Percentiles rank a stretch among this genome's conserved stretches.
Evolutionary conservation across 805 yeast genomes (phyloP).

Genomic region (Yamadazyma olivae): DNA sequence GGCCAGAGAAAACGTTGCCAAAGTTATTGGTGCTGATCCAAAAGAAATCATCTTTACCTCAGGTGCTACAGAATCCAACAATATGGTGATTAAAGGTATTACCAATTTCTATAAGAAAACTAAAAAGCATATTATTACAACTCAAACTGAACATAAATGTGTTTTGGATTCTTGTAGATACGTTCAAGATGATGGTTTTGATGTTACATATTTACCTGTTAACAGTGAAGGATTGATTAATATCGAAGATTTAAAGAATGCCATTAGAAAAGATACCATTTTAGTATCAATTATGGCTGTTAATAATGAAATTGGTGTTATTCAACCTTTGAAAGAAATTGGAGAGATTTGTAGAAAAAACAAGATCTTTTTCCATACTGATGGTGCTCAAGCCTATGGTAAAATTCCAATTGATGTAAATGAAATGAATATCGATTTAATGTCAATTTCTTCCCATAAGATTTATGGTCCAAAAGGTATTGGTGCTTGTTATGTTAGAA

Average conservation of each 20-base stretch:
- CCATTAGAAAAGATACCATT: constrained; percentile 88
- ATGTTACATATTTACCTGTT: constrained; percentile 90
- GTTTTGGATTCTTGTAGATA: constrained; percentile 96
- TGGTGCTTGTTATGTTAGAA: constrained; percentile 92
- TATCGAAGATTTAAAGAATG: constrained; percentile 71
- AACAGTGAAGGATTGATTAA: constrained; percentile 73
- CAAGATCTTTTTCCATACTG: constrained; percentile 96
- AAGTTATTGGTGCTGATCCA: constrained; percentile 86
- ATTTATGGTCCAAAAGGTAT: constrained; percentile 98
- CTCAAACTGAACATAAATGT: constrained; percentile 98
- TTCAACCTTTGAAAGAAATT: constrained; percentile 93
- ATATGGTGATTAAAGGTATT: constrained; percentile 93
- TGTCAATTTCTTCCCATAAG: constrained; percentile 95
- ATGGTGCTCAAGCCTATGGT: constrained; percentile 96
- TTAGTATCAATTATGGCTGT: constrained; percentile 95
- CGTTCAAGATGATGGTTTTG: constrained; percentile 95
- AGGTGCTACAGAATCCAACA: constrained; percentile 97
- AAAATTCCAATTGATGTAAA: constrained; percentile 91
- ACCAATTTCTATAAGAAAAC: constrained; percentile 88
- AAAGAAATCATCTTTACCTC: constrained; percentile 96
- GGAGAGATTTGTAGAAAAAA: constrained; percentile 81
- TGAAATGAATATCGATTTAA: constrained; percentile 84
- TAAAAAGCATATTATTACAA: constrained; percentile 90
- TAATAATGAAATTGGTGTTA: constrained; percentile 96
- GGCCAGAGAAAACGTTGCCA: constrained; percentile 82